These are phyloP conservation scores for Mycena alexandri DNA, from an alignment of 768 basidiomycete genomes.

Conservation along the genomic window DNA sequence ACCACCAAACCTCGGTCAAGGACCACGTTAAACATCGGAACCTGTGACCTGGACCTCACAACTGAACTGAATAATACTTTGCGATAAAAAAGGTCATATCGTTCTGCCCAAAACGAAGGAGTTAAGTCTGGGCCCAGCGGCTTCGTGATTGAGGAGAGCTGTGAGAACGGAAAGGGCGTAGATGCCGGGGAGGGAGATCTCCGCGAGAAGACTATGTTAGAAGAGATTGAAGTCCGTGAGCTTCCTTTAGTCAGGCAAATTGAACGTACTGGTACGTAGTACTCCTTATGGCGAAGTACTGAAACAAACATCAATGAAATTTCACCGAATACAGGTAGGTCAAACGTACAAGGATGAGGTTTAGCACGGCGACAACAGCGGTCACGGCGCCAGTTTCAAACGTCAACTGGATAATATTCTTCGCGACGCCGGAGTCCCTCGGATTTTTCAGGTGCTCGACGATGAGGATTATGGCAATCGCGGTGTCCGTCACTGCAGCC, in stretches of 20 bases:
- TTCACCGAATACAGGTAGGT: too few relatives aligned
- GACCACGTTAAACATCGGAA: too few relatives aligned
- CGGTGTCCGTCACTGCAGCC: conserved; percentile 15
- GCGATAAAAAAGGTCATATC: too few relatives aligned
- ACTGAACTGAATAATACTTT: too few relatives aligned
- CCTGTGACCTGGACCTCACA: too few relatives aligned
- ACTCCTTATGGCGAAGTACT: conserved; percentile 6
- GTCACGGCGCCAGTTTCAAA: background rate
- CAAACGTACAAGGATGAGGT: conserved; percentile 10
- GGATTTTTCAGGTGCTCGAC: background rate
- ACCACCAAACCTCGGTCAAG: too few relatives aligned
- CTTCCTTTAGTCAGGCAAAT: too few relatives aligned
- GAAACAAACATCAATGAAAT: background rate
- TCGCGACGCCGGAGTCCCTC: too few relatives aligned
- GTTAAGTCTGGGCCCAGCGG: too few relatives aligned
- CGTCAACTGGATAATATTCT: background rate
- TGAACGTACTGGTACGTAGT: conserved; percentile 19
- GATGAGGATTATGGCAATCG: background rate
- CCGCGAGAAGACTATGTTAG: conserved; percentile 27
- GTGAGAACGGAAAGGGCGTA: too few relatives aligned
- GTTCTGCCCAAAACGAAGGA: too few relatives aligned
- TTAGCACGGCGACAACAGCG: background rate
- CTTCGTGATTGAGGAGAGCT: too few relatives aligned
- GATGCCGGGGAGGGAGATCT: conserved; percentile 26
- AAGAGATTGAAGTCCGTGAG: conserved; percentile 1